These are phyloP conservation scores for Plasmodium ovale DNA, from an alignment of 169 alveolate species.

Conservation along the genomic window DNA sequence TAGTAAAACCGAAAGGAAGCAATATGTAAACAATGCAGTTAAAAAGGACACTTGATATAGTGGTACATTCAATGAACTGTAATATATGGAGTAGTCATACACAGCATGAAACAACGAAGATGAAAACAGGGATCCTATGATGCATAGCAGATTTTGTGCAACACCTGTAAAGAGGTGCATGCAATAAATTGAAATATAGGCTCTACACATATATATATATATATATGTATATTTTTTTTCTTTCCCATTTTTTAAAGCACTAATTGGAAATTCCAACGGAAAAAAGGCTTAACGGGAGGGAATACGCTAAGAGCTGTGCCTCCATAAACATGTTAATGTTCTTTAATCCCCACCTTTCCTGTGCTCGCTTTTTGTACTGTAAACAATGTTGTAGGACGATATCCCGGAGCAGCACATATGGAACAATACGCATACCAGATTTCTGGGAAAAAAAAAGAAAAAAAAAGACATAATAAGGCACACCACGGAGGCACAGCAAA, in stretches of 20 bases:
- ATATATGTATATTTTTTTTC: constrained; percentile 4
- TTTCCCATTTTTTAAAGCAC: no score
- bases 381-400: constrained; percentile 34
- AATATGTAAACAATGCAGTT: constrained; percentile 19
- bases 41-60: constrained; percentile 31
- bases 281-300: no score
- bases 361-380: background rate
- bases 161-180: constrained; percentile 17
- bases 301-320: no score
- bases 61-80: constrained; percentile 39
- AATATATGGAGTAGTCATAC: constrained; percentile 63
- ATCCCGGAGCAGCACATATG: constrained; percentile 74
- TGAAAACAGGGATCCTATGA: constrained; percentile 20
- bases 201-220: background rate
- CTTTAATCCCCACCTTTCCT: constrained; percentile 7
- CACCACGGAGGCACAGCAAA: no score
- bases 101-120: constrained; percentile 68
- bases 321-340: no score
- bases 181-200: background rate
- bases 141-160: background rate
- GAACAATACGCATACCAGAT: constrained; percentile 53
- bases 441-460: constrained; percentile 32
- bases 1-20: constrained; percentile 26
- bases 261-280: no score
- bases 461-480: background rate